Percentiles rank a stretch among this genome's conserved stretches.
These are phyloP conservation scores for Amanita inopinata DNA, from an alignment of 768 basidiomycete genomes.

Conservation along the genomic window DNA sequence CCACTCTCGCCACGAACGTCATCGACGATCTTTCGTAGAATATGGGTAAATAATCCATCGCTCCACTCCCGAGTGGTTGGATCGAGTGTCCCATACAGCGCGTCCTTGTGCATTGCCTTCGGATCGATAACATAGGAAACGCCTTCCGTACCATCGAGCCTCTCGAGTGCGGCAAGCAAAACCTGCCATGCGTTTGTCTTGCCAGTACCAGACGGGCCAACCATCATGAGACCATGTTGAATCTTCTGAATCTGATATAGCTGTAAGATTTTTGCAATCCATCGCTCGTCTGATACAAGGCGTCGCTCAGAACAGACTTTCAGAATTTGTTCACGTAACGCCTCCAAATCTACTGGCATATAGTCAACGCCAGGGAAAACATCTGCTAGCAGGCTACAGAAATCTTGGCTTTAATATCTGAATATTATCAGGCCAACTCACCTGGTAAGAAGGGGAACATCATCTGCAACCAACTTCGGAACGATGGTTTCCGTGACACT, in stretches of 20 bases:
- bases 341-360: conserved; percentile 78
- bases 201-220: conserved; percentile 92
- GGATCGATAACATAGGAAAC: conserved; percentile 96
- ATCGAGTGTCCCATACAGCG: conserved; percentile 93
- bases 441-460: conserved; percentile 92
- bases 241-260: conserved; percentile 99
- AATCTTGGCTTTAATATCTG: background rate
- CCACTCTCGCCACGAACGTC: conserved; percentile 96
- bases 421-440: conserved; percentile 23
- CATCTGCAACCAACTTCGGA: conserved; percentile 94
- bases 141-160: conserved; percentile 87
- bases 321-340: conserved; percentile 75
- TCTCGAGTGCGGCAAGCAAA: conserved; percentile 80
- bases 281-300: conserved; percentile 77
- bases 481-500: conserved; percentile 98
- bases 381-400: conserved; percentile 74
- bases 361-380: conserved; percentile 97
- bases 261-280: conserved; percentile 94
- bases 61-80: conserved; percentile 99
- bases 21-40: conserved; percentile 95
- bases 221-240: conserved; percentile 99
- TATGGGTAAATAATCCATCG: conserved; percentile 96
- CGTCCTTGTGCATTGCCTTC: conserved; percentile 98
- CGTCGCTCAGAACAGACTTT: conserved; percentile 82
- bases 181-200: conserved; percentile 98